Percentiles rank a stretch among this genome's conserved stretches.
Conservation (phyloP, 208 protist species). For the Trypanosomatidae sp. region DNA sequence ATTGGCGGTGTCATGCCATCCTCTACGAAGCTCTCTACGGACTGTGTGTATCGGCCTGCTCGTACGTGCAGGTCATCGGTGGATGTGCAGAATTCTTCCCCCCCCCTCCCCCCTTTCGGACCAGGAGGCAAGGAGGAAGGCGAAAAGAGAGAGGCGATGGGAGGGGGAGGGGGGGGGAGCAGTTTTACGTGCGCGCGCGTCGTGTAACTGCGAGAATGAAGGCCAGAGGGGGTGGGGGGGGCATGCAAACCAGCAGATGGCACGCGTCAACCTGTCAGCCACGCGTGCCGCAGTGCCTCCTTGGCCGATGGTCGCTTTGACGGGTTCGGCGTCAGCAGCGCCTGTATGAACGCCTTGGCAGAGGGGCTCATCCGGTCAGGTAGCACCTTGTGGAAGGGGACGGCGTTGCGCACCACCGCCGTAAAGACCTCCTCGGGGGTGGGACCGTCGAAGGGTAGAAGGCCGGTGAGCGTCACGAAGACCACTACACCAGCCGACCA, state of each 20-base stretch:
- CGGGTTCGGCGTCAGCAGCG: conserved; percentile 57
- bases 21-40: not conserved
- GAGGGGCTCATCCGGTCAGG: conserved; percentile 32
- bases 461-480: conserved; percentile 82
- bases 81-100: not conserved
- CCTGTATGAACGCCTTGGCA: conserved; percentile 57
- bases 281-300: conserved; percentile 65
- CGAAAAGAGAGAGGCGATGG: not conserved
- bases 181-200: not conserved
- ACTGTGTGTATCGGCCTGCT: not conserved
- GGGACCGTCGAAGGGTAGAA: conserved; percentile 77
- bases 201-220: not conserved
- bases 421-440: conserved; percentile 67
- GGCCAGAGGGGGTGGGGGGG: not conserved
- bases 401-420: conserved; percentile 55
- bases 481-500: conserved; percentile 88
- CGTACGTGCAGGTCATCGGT: not conserved
- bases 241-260: not conserved
- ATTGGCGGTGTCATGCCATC: conserved; percentile 8
- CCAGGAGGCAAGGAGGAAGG: too few relatives aligned
- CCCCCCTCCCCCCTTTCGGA: not conserved
- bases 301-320: conserved; percentile 56
- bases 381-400: conserved; percentile 37
- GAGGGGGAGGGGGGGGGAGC: not conserved
- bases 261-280: conserved; percentile 30